Evolutionary conservation across 139 green algal genomes (phyloP).

Genomic region (Coelastrella sp.): DNA sequence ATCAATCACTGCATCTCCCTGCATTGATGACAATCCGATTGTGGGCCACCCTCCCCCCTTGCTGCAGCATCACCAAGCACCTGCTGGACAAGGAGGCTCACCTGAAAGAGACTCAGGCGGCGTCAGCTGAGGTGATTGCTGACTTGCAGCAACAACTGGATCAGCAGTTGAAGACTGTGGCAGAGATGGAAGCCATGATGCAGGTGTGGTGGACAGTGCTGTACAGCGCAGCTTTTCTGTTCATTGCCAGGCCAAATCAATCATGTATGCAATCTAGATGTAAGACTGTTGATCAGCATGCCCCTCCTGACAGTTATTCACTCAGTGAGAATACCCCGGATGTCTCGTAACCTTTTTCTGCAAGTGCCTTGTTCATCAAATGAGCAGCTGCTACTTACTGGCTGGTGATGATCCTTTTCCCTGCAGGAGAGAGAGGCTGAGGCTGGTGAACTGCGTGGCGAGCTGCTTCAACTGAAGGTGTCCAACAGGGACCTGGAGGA

Average conservation of each 20-base stretch:
- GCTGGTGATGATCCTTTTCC: not conserved
- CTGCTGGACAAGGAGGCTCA: constrained; percentile 4
- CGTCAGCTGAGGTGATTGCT: not conserved
- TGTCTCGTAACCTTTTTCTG: not conserved
- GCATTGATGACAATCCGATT: not conserved
- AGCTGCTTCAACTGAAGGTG: not conserved
- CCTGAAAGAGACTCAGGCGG: constrained; percentile 13
- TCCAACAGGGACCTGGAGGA: not conserved
- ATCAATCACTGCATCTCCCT: too few relatives aligned
- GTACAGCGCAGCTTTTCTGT: not conserved
- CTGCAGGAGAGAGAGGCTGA: constrained; percentile 16
- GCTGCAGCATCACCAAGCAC: constrained; percentile 20
- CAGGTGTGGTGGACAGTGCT: not conserved
- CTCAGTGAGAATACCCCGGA: too few relatives aligned
- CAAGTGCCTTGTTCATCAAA: not conserved
- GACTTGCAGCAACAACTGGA: constrained; percentile 23
- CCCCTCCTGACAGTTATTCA: too few relatives aligned
- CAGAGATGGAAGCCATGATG: constrained; percentile 11
- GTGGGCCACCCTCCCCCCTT: not conserved
- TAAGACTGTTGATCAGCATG: too few relatives aligned
- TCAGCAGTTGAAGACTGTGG: not conserved
- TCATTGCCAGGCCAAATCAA: not conserved
- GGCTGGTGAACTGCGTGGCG: not conserved
- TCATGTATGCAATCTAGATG: too few relatives aligned
- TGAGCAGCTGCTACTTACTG: not conserved